Evolutionary conservation across 345 rosid species (phyloP).

Genomic region (Acer campestre): DNA sequence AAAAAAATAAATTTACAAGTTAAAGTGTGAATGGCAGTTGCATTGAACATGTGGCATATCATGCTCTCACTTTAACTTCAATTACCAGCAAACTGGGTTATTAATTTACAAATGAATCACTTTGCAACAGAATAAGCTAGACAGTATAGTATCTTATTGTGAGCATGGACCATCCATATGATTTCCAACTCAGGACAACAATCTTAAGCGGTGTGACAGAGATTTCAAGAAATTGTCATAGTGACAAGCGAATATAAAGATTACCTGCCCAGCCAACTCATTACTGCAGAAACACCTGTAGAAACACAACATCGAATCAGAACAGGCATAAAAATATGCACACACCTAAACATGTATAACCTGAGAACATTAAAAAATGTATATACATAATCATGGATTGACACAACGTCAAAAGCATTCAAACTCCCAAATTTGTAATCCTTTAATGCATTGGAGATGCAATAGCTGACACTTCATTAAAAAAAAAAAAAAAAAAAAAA

Average conservation of each 20-base stretch:
- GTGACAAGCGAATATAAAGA: background rate
- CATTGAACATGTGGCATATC: background rate
- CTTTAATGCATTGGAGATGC: background rate
- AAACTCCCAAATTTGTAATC: background rate
- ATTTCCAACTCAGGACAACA: background rate
- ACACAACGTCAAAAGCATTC: background rate
- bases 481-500: background rate
- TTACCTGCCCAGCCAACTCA: conserved; percentile 77
- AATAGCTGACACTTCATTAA: background rate
- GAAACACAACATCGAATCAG: conserved; percentile 23
- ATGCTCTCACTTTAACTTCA: background rate
- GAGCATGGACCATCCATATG: too few relatives aligned
- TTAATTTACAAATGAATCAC: conserved; percentile 1
- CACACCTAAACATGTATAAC: background rate
- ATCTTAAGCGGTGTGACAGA: background rate
- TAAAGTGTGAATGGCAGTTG: background rate
- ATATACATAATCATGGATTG: background rate
- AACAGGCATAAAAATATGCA: background rate
- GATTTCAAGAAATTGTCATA: background rate
- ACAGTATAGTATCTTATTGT: background rate
- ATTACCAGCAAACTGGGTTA: background rate
- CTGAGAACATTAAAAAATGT: conserved; percentile 2
- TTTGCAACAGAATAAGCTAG: background rate
- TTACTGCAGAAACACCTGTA: conserved; percentile 71
- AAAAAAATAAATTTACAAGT: background rate